Base-by-base conservation (phyloP, 179 eudicot genomes). In the Pouteria campechiana region DNA sequence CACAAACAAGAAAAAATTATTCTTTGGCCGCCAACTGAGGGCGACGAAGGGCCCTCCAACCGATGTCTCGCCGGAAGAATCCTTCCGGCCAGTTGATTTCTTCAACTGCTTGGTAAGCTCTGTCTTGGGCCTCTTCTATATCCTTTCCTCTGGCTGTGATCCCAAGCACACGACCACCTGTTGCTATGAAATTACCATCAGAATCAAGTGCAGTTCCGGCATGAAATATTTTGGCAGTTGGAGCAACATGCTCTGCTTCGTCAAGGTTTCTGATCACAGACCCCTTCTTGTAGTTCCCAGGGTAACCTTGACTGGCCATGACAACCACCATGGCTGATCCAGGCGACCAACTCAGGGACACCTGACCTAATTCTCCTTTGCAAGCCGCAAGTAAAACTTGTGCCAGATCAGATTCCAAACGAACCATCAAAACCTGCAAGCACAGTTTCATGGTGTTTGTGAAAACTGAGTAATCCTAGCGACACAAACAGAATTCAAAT, bases 251-350 rank as follows among this genome's bases (percentile, higher is more conserved):
- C 38, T 89, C 95, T 17, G 97, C 95, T 48, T 55, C 73, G 42
- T 75, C 77, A 12, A 85, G 37, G 44, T 81, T 78, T 37, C 25
- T 55, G 36, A 89, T 85, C 30, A 73, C 58, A 16, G 72, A 69
- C 37, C 95, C 95, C 57, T 85, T 89, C 20, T 67, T 51, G 13
- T 89, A 89, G 50, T 42, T 78, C 19, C 95, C 93, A 6, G 97
- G 95, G 63, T 89, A 89, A 25, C 97, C 97, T 0, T 85, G 66
- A 54, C 97, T 89, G 20, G 97, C 97, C 97, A 89, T 85, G 32
- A 89, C 97, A 41, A 89, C 95, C 8, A 85, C 86, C 97, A 89
- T 85, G 37, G 97, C 89, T 0, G 93, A 81, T 13, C 89, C 95
- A 2, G 75, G 72, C 3, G 97, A 78, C 93, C 97, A 89, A 4